Evolutionary conservation across 2,329 filamentous ascomycete species (phyloP), one percentile per base, ranked within the genome.

Genomic region (Cladosporium sp.): DNA sequence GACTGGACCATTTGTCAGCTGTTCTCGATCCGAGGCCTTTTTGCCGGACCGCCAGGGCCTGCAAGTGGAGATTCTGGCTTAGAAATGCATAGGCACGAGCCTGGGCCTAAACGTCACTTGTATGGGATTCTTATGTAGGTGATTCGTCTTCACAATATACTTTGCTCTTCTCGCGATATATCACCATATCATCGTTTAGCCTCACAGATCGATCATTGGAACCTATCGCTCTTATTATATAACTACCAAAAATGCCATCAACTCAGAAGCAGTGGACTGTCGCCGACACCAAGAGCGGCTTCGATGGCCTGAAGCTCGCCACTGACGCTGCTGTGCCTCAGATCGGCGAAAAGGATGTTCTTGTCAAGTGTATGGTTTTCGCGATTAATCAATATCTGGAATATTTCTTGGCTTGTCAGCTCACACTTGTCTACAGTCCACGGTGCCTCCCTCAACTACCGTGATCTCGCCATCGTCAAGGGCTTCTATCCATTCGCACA

Each of bases 261-360:
- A 78, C 76, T n/a, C 76, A 74, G 62, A 81, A 80, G 66, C 76
- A 80, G 69, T 89, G 85, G 85, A 75, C 70, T 32, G 70, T 88
- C 42, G 72, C 74, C 34, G 78, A 78, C 62, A 74, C 78, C 39
- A 45, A 32, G 28, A 79, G 77, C 52, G 82, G 77, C 64, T 87
- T 90, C 65, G 83, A 88, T 47, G 77, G 76, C 40, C 77, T 91
- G 65, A 80, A 82, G 64, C 73, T 79, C 59, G 78, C 84, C 51
- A 75, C 79, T 48, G 72, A 75, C 37, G 78, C 73, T 0, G 66
- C 78, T 1, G 67, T 90, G 2, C 84, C 86, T 13, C 73, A 83
- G 62, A 68, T 87, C 1, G 87, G 87, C 47, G 87, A 90, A 56
- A 82, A 82, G 60, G 84, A 92, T 24, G 87, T 91, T 5, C 78